Evolutionary conservation across 495 filamentous ascomycete species (phyloP), one percentile per base, ranked within the genome.

Genomic region (Letharia lupina): DNA sequence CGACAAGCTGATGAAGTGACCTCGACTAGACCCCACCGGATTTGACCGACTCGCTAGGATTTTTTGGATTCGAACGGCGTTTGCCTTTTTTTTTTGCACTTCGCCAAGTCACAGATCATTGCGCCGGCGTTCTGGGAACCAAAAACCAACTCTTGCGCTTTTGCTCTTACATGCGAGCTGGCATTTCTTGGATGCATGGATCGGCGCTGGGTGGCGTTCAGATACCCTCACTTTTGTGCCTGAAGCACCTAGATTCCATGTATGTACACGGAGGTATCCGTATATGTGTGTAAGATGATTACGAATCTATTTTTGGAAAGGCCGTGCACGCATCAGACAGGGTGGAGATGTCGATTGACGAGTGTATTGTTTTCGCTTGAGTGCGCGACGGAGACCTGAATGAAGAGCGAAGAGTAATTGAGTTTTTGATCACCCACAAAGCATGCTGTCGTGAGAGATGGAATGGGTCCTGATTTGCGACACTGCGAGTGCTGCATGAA

Each of bases 1-100:
- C 65, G 79, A 77, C 67, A 72, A 73, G 40, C 66, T 82, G 44
- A 74, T 77, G 70, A 75, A 67, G 62, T 60, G 56, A 57, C 20
- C 42, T 45, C 40, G 23, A 18, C 59, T 35, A 44, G n/a, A 20
- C 37, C 58, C 40, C 40, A 47, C 13, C 39, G 42, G 56, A 60
- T 39, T 42, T 41, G 62, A 40, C 18, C n/a, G 62, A 52, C 10
- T 18, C 35, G 13, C 9, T 33, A 23, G 33, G n/a, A 16, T 63
- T 31, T 18, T 2, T 4, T 31, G 42, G 12, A 48, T 37, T 48
- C 60, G 52, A 23, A 35, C n/a, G 48, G 45, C 23, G 13, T 50
- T 28, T 45, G 44, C 20, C 45, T 10, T 59, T 12, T 9, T 37
- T n/a, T 65, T 28, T 18, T 44, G 62, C 37, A 64, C 41, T 44